Evolutionary conservation across 768 basidiomycete genomes (phyloP).

Genomic region (Amanita subjunquillea): DNA sequence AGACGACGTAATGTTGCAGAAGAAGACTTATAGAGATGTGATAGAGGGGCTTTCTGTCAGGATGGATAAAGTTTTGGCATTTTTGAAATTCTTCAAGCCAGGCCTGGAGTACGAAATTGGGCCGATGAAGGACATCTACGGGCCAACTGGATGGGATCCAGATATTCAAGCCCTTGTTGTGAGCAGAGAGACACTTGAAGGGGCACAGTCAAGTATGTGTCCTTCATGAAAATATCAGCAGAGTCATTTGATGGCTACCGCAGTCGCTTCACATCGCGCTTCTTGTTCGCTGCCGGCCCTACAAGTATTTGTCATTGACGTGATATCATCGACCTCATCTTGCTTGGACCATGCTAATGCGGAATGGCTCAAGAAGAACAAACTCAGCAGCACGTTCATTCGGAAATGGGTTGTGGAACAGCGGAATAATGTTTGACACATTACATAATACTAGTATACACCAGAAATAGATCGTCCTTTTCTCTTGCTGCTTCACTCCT

Average conservation of each 20-base stretch:
- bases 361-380: slow-evolving; percentile 60
- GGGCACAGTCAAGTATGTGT: slow-evolving; percentile 62
- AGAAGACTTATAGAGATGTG: slow-evolving; percentile 60
- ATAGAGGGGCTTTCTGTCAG: slow-evolving; percentile 55
- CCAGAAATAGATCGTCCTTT: neutral
- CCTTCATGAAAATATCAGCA: neutral
- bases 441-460: neutral
- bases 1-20: slow-evolving; percentile 64
- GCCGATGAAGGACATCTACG: slow-evolving; percentile 77
- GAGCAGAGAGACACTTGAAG: slow-evolving; percentile 76
- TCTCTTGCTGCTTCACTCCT: slow-evolving; percentile 5
- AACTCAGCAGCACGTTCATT: slow-evolving; percentile 94
- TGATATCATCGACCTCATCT: slow-evolving; percentile 63
- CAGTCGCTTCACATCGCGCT: slow-evolving; percentile 59
- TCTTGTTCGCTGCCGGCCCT: slow-evolving; percentile 49
- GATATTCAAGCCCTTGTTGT: slow-evolving; percentile 90
- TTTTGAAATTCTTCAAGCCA: slow-evolving; percentile 64
- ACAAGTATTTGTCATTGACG: slow-evolving; percentile 73
- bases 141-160: slow-evolving; percentile 82
- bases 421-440: neutral
- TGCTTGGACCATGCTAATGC: slow-evolving; percentile 58
- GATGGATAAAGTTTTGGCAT: slow-evolving; percentile 46
- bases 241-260: neutral
- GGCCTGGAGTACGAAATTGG: slow-evolving; percentile 57
- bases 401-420: slow-evolving; percentile 69